Evolutionary conservation across 106 monocot genomes (phyloP).

Genomic region (Alisma plantagoaquatica): DNA sequence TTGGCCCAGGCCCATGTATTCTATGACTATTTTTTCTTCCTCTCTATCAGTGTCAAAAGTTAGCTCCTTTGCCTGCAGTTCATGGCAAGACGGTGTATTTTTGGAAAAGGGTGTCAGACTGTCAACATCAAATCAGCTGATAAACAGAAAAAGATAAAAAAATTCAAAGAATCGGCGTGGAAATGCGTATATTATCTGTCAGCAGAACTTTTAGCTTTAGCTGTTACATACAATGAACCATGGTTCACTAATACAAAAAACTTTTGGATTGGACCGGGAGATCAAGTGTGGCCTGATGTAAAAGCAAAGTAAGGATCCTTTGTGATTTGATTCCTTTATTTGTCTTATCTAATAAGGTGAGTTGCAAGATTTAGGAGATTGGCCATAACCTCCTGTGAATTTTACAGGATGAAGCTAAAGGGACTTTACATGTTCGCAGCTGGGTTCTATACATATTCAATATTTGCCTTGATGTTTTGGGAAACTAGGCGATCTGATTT

Average conservation of each 20-base stretch:
- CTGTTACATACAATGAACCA: slow-evolving; percentile 66
- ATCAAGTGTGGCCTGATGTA: slow-evolving; percentile 85
- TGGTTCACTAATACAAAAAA: slow-evolving; percentile 71
- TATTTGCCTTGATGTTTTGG: slow-evolving; percentile 10
- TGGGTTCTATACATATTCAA: slow-evolving; percentile 17
- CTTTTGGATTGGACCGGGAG: slow-evolving; percentile 83
- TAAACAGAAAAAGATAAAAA: slow-evolving; percentile 72
- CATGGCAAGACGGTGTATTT: slow-evolving; percentile 33
- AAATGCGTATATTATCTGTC: slow-evolving; percentile 76
- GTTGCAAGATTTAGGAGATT: not conserved
- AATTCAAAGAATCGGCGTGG: slow-evolving; percentile 87
- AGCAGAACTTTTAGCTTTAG: slow-evolving; percentile 41
- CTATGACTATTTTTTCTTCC: too few species aligned
- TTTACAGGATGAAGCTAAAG: slow-evolving; percentile 65
- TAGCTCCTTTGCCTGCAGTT: too few species aligned
- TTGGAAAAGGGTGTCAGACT: slow-evolving; percentile 42
- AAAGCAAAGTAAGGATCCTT: slow-evolving; percentile 51
- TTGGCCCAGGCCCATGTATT: too few species aligned
- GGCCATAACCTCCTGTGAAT: not conserved
- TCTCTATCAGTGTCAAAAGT: too few species aligned
- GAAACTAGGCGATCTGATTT: too few species aligned
- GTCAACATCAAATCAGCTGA: slow-evolving; percentile 27
- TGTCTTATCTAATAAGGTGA: too few species aligned
- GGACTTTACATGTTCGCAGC: slow-evolving; percentile 68
- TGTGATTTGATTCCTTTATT: not conserved